These are phyloP conservation scores for Helicocarpus griseus DNA, from an alignment of 2,329 filamentous ascomycete species.

Conservation along the genomic window DNA sequence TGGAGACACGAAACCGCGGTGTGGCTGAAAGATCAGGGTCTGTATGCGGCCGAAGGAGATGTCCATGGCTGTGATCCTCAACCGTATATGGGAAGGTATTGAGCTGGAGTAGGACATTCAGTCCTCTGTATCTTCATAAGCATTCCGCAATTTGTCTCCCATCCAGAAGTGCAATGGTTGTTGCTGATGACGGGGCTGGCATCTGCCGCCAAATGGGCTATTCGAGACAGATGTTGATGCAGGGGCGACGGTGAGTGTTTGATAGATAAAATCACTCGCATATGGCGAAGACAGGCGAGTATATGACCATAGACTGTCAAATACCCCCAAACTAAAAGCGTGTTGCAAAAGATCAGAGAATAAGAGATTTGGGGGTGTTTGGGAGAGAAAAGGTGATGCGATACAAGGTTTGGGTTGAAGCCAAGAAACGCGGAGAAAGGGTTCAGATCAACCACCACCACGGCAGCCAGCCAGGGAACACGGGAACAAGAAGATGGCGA, in stretches of 20 bases:
- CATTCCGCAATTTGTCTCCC: neutral
- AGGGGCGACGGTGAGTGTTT: neutral
- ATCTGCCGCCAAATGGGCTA: neutral
- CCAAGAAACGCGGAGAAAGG: neutral
- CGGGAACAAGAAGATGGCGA: too few relatives aligned
- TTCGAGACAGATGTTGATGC: neutral
- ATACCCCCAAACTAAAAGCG: neutral
- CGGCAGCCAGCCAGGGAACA: neutral
- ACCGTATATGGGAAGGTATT: neutral
- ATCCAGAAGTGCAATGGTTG: neutral
- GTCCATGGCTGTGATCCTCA: neutral
- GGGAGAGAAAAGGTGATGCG: neutral
- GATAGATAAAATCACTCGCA: neutral
- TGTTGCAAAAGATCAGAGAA: conserved; percentile 5
- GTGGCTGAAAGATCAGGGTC: neutral
- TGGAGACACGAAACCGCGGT: neutral
- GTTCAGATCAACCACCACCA: neutral
- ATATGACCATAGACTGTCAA: neutral
- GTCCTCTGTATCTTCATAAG: neutral
- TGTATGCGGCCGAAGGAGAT: neutral
- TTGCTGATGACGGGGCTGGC: neutral
- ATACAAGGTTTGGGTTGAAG: neutral
- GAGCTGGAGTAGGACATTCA: neutral
- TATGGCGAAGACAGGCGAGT: neutral
- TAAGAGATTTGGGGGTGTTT: neutral